A percentile compares a stretch with the other conserved stretches of the same genome.
Conservation (phyloP, 2,329 filamentous ascomycete genomes). For the Ceratocystis variospora region DNA sequence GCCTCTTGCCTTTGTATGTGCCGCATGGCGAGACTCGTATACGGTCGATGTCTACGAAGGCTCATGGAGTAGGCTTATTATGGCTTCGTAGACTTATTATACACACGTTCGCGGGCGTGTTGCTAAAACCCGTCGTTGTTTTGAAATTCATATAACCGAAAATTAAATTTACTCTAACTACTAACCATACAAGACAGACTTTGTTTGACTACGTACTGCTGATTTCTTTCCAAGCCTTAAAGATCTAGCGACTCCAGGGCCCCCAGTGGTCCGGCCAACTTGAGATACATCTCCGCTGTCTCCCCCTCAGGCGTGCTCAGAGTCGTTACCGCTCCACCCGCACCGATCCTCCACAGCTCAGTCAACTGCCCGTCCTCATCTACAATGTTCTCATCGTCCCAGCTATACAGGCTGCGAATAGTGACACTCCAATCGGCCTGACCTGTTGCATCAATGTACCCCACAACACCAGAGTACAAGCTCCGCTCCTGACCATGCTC, state of each 20-base stretch:
- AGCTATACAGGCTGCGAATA: conserved; percentile 68
- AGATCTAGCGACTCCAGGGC: conserved; percentile 29
- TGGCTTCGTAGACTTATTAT: too few species aligned
- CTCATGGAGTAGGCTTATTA: too few species aligned
- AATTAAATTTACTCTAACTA: conserved; percentile 2
- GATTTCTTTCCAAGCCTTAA: conserved; percentile 19
- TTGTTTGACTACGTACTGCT: not conserved
- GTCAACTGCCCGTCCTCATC: conserved; percentile 23
- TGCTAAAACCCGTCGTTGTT: conserved; percentile 1
- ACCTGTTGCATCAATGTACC: conserved; percentile 77
- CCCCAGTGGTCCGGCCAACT: conserved; percentile 46
- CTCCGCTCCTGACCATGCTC: conserved; percentile 51
- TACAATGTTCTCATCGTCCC: conserved; percentile 43
- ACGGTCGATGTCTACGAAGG: too few species aligned
- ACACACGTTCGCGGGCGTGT: not conserved
- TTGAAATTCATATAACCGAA: not conserved
- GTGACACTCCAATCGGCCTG: conserved; percentile 83
- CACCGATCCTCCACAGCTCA: conserved; percentile 73
- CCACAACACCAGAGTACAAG: conserved; percentile 77
- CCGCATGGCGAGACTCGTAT: not conserved
- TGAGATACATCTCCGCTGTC: conserved; percentile 80
- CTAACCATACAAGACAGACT: not conserved
- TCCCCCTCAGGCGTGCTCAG: conserved; percentile 69
- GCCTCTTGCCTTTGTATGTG: not conserved
- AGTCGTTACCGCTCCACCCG: conserved; percentile 78